Evolutionary conservation across 2,329 filamentous ascomycete species (phyloP).

Genomic region (Claviceps arundinis): DNA sequence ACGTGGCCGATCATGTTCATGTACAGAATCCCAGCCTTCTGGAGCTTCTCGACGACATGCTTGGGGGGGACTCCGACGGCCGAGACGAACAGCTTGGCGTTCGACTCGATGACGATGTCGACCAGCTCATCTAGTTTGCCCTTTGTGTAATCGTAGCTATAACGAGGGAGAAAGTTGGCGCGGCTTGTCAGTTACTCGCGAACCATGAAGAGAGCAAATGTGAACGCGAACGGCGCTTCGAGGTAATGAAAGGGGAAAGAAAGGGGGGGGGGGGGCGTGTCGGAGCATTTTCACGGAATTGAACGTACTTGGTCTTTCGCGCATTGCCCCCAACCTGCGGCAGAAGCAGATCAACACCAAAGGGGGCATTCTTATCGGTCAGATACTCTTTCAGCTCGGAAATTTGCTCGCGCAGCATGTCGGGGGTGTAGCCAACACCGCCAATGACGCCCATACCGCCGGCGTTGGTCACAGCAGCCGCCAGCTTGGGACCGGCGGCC

Average conservation of each 20-base stretch:
- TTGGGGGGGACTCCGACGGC: slow-evolving; percentile 90
- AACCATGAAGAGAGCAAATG: background rate
- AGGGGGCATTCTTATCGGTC: slow-evolving; percentile 82
- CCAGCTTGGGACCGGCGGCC: slow-evolving; percentile 88
- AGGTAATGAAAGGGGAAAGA: background rate
- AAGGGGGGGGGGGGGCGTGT: background rate
- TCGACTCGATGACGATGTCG: slow-evolving; percentile 84
- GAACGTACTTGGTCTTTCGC: slow-evolving; percentile 72
- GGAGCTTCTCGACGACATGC: slow-evolving; percentile 76
- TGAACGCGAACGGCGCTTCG: background rate
- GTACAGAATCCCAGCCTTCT: slow-evolving; percentile 77
- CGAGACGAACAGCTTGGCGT: slow-evolving; percentile 87
- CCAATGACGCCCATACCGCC: slow-evolving; percentile 94
- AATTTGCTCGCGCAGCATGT: slow-evolving; percentile 93
- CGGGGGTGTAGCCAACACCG: slow-evolving; percentile 88
- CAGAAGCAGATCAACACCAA: slow-evolving; percentile 85
- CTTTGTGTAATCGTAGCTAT: slow-evolving; percentile 98
- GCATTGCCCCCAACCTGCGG: slow-evolving; percentile 91
- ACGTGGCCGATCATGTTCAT: slow-evolving; percentile 99
- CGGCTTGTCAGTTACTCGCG: background rate
- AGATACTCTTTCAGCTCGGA: slow-evolving; percentile 84
- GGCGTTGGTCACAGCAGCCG: slow-evolving; percentile 92
- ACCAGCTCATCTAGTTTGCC: slow-evolving; percentile 87
- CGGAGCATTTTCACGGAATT: background rate
- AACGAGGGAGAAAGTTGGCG: background rate